Evolutionary conservation across 495 filamentous ascomycete genomes (phyloP).

Genomic region (Apodospora peruviana): DNA sequence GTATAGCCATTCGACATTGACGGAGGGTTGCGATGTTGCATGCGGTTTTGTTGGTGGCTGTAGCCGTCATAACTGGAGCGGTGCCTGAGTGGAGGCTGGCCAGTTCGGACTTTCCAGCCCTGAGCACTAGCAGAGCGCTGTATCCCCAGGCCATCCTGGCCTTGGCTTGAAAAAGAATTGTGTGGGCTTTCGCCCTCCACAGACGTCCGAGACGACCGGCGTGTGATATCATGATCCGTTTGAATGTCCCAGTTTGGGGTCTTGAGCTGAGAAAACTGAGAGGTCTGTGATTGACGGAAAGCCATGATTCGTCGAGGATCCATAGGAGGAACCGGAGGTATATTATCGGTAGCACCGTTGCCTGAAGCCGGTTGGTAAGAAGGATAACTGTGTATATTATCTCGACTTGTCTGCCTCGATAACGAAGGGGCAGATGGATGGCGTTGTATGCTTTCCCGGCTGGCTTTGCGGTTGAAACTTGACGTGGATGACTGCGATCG

Average conservation of each 20-base stretch:
- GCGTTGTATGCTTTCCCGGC: slow-evolving; percentile 30
- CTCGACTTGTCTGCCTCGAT: slow-evolving; percentile 25
- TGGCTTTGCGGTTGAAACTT: slow-evolving; percentile 22
- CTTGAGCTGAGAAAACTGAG: slow-evolving; percentile 7
- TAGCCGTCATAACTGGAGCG: slow-evolving; percentile 39
- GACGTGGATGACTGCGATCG: slow-evolving; percentile 33
- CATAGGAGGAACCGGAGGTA: slow-evolving; percentile 15
- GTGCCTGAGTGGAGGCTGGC: slow-evolving; percentile 26
- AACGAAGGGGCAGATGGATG: slow-evolving; percentile 16
- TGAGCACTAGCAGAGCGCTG: slow-evolving; percentile 21
- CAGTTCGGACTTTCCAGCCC: slow-evolving; percentile 14
- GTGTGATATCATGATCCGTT: slow-evolving; percentile 22
- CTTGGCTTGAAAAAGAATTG: slow-evolving; percentile 20
- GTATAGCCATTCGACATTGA: slow-evolving; percentile 35
- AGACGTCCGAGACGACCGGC: slow-evolving; percentile 22
- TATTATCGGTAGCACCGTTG: not conserved
- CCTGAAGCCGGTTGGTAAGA: slow-evolving; percentile 11
- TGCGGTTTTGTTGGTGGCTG: slow-evolving; percentile 13
- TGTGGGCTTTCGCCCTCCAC: slow-evolving; percentile 24
- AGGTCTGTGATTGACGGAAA: slow-evolving; percentile 13
- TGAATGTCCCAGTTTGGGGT: slow-evolving; percentile 26
- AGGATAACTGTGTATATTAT: slow-evolving; percentile 25
- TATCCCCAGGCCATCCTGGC: slow-evolving; percentile 13
- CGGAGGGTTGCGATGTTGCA: slow-evolving; percentile 24
- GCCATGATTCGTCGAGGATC: slow-evolving; percentile 20